phyloP scores from a whole-genome alignment of 768 basidiomycete species.

The Kwoniella heveanensis region DNA sequence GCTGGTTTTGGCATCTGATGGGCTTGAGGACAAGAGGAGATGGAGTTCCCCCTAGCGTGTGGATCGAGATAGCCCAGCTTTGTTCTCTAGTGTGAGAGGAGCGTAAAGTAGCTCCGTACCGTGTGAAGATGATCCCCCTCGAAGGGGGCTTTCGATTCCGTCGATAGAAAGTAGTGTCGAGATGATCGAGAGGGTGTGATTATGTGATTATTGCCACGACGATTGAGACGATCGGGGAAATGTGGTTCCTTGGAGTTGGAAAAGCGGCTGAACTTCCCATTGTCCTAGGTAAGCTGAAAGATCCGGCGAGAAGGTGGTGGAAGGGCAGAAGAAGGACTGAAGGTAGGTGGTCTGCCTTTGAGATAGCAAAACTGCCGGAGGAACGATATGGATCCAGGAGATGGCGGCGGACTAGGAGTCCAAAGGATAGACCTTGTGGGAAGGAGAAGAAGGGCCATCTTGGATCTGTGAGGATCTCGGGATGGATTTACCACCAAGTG shows the following conservation, averaged over 20 bases:
- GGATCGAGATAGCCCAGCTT: too few relatives aligned
- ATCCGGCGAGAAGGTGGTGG: neutral
- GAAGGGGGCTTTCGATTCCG: neutral
- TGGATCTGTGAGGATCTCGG: neutral
- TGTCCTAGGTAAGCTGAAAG: neutral
- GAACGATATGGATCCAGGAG: neutral
- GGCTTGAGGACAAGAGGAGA: neutral
- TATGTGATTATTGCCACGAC: constrained; percentile 1
- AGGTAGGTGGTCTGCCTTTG: neutral
- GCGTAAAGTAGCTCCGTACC: too few relatives aligned
- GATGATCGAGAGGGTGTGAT: neutral
- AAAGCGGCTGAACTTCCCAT: neutral
- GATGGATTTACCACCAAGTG: neutral
- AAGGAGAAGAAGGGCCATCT: neutral
- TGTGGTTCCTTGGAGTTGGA: neutral
- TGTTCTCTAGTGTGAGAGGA: too few relatives aligned
- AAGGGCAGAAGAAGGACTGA: neutral
- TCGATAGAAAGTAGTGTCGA: neutral
- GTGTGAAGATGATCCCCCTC: neutral
- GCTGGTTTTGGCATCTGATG: neutral
- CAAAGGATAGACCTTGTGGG: neutral
- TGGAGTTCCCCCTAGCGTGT: too few relatives aligned
- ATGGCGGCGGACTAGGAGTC: neutral
- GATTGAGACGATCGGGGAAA: neutral
- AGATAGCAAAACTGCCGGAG: neutral